phyloP scores from a whole-genome alignment of 371 early-diverging fungal species.

The Ordospora colligata region DNA sequence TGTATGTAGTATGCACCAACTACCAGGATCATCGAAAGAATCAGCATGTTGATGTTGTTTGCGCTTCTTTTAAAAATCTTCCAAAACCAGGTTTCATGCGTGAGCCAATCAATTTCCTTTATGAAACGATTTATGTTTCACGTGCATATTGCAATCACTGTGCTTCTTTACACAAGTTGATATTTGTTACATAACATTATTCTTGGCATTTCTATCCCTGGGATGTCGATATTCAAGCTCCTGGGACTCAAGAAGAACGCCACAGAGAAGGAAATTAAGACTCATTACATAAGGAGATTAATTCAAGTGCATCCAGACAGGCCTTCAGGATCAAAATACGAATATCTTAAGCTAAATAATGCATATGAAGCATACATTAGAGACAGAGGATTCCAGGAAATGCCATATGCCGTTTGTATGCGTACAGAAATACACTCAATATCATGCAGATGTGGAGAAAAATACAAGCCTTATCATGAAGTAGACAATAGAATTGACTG shows the following conservation, averaged over 20 bases:
- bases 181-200: too few species aligned
- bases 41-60: background rate
- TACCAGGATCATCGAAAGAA: background rate
- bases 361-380: conserved; percentile 24
- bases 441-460: conserved; percentile 35
- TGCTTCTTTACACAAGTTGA: too few species aligned
- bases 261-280: conserved; percentile 1
- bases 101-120: background rate
- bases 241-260: conserved; percentile 2
- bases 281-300: conserved; percentile 5
- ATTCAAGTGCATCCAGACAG: conserved; percentile 20
- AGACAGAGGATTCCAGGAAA: background rate
- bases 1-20: conserved; percentile 1
- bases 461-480: background rate
- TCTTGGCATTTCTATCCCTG: background rate
- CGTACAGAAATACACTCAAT: background rate
- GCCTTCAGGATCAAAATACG: background rate
- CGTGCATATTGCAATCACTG: too few species aligned
- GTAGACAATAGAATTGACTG: conserved; percentile 23
- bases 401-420: background rate
- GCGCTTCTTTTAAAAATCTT: background rate
- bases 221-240: conserved; percentile 24
- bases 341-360: conserved; percentile 3
- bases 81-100: background rate
- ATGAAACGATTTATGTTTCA: background rate